These are phyloP conservation scores for Tylopilus orsonianus DNA, from an alignment of 1,284 basidiomycete species.

Conservation along the genomic window DNA sequence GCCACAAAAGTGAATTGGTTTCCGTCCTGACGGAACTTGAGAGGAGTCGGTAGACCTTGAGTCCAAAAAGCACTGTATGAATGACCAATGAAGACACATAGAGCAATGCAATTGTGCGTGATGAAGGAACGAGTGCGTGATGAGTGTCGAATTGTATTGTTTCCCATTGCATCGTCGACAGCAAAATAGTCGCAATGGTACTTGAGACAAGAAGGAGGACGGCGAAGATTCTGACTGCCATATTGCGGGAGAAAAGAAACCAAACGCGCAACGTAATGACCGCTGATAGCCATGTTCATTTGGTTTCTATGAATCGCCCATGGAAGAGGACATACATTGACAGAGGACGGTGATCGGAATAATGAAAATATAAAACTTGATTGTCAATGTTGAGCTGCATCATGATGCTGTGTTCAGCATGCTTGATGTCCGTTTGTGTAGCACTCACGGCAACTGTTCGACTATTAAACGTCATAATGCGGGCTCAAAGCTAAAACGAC, in stretches of 20 bases:
- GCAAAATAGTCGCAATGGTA: neutral
- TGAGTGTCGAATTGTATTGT: neutral
- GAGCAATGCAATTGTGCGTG: conserved; percentile 4
- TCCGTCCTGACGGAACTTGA: conserved; percentile 8
- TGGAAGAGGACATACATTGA: conserved; percentile 5
- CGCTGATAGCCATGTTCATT: conserved; percentile 3
- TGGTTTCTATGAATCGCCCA: neutral
- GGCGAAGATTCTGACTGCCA: conserved; percentile 3
- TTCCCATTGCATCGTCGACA: neutral
- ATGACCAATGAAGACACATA: conserved; percentile 12
- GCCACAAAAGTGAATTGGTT: conserved; percentile 13
- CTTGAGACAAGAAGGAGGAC: conserved; percentile 1
- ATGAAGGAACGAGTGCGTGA: neutral
- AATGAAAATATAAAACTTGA: conserved; percentile 7
- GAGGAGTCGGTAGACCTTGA: conserved; percentile 13
- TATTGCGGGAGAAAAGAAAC: conserved; percentile 13
- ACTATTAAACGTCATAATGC: neutral
- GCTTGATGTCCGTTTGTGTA: neutral
- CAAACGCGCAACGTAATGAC: conserved; percentile 16
- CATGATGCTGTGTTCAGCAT: neutral
- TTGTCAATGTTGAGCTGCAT: neutral
- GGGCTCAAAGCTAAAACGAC: neutral
- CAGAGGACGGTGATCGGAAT: conserved; percentile 11
- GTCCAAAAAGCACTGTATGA: conserved; percentile 10
- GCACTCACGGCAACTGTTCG: conserved; percentile 6